Evolutionary conservation across 306 rosid genomes (phyloP), one percentile per base, ranked within the genome.

Genomic region (Acacia crassicarpa): DNA sequence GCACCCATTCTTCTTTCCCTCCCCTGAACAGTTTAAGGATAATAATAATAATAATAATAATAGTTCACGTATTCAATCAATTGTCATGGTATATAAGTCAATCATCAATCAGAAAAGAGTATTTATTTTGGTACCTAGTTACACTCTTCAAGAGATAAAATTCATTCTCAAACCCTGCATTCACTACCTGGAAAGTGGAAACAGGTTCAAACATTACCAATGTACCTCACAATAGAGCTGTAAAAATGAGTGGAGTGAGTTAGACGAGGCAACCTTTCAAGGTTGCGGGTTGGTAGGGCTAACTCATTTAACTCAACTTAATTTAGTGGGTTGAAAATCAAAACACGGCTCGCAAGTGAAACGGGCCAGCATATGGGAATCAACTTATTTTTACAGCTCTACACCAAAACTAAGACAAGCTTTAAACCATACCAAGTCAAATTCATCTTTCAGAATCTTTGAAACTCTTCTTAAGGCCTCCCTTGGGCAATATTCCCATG

Each of bases 401-500:
- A 67, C 12, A 35, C 67, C n/a, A 25, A 16, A 81, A 22, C 23
- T 58, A 84, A 67, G 71, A 78, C 43, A 74, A 61, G 23, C 44
- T 27, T 44, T 32, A 72, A 65, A 73, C 72, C 92, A 30, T 87
- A 95, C 99, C 95, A 95, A 86, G 87, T 91, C 67, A 84, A 93
- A 93, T 82, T 95, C 99, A 80, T 93, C 91, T 83, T 95, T 95
- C 76, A 95, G 85, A 85, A 92, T 84, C 82, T 81, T 93, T 66
- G 89, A 84, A 84, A 68, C 97, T 85, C 96, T 89, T 78, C 92
- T 86, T 81, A 95, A 71, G 86, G 90, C 83, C 62, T 89, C 96
- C 90, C 99, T 92, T 35, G 98, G 93, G 89, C 99, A 95, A 88
- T 86, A 93, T 68, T 89, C 99, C 97, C 97, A 95, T 61, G 97